Base-by-base conservation (phyloP, 2,329 filamentous ascomycete genomes). In the Penicillium fuscoglaucum region DNA sequence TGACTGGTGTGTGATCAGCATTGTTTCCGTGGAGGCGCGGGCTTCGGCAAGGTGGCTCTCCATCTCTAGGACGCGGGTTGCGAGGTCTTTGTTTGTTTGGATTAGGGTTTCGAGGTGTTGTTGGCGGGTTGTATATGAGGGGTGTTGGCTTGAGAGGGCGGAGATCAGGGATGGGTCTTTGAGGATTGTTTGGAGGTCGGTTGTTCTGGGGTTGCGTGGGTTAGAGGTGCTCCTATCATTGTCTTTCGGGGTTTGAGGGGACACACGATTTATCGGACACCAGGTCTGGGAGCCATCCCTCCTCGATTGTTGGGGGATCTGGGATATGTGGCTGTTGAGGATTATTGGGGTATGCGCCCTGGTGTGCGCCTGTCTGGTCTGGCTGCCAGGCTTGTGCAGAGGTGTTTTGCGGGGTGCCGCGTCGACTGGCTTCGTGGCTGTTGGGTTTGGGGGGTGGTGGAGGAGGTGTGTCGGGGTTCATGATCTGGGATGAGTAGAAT, bases 231-330 rank as follows among this genome's bases (percentile, higher is more conserved):
- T 59, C 54, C 54, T 53, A 63, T 70, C 59, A 70, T 26, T 63
- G 35, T 26, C 46, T 37, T 60, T 43, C 47, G 54, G 57, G 15
- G 44, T 9, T 31, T 41, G 41, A 13, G 46, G 55, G 64, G 12
- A 60, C 85, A 64, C 79, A 96, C 91, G 90, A 87, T 79, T 95
- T 96, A 69, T 95, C 90, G 69, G 90, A 84, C 2, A 97, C 78
- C 13, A 86, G 78, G 60, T 85, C 83, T 1, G 92, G 92, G 3
- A 96, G 81, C 92, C 92, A 96, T 35, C 72, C 69, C 62, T 87
- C 84, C 52, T 90, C 86, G 21, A 87, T 43, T 63, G 66, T 62
- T 15, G 76, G 74, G 6, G 72, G 72, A 19, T 70, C 64, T 1
- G 69, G 67, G 3, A 69, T 57, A 44, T 62, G 59, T 58, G 63